A percentile compares a stretch with the other conserved stretches of the same genome.
These are phyloP conservation scores for Penicillium waksmanii DNA, from an alignment of 495 filamentous ascomycete species.

Conservation along the genomic window DNA sequence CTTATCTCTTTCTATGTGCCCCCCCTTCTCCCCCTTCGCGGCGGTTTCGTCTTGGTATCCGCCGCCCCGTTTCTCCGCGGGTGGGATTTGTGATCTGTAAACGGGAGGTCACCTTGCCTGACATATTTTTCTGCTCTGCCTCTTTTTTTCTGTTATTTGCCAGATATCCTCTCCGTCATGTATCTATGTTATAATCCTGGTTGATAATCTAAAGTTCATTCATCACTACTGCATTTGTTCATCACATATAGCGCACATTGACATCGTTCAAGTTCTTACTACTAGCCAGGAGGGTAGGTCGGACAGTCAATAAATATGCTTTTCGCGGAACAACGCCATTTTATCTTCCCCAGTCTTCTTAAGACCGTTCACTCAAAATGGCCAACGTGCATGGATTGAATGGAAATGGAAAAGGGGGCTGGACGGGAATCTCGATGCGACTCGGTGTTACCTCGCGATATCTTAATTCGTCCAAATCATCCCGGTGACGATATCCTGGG, in stretches of 20 bases:
- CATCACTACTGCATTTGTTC: neutral
- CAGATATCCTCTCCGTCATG: slow-evolving; percentile 45
- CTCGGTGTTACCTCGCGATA: slow-evolving; percentile 17
- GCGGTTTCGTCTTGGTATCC: slow-evolving; percentile 9
- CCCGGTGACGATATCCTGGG: neutral
- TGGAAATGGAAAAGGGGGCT: too few species aligned
- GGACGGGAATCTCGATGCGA: slow-evolving; percentile 13
- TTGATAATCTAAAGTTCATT: slow-evolving; percentile 20
- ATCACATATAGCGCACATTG: too few species aligned
- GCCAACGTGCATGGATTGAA: neutral
- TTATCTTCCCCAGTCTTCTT: neutral
- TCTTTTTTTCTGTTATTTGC: slow-evolving; percentile 21
- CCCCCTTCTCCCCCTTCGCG: neutral
- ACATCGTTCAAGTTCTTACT: too few species aligned
- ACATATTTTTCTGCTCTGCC: slow-evolving; percentile 7
- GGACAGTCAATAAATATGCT: neutral
- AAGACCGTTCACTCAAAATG: neutral
- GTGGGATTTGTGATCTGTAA: slow-evolving; percentile 16
- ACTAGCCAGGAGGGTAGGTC: too few species aligned
- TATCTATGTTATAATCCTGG: slow-evolving; percentile 38
- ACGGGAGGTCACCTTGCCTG: slow-evolving; percentile 11
- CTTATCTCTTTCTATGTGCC: slow-evolving; percentile 16
- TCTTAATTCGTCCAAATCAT: slow-evolving; percentile 3
- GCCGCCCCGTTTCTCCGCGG: neutral
- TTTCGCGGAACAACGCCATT: neutral